phyloP scores from a whole-genome alignment of 305 asterid species.

The Rubia balearica region DNA sequence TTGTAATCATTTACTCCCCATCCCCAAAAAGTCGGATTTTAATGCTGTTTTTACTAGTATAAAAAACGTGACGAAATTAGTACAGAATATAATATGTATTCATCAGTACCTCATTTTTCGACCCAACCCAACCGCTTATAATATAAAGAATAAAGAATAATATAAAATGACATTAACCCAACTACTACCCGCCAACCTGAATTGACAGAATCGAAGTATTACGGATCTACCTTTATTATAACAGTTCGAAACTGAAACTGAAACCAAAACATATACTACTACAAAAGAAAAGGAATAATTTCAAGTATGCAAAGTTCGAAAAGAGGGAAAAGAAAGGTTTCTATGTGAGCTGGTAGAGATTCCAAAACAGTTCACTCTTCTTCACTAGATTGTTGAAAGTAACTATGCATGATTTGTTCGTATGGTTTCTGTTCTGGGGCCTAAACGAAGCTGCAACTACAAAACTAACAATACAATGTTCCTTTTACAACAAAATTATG shows the following conservation, averaged over 20 bases:
- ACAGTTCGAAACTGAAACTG: neutral
- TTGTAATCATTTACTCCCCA: neutral
- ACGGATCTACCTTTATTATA: too few species aligned
- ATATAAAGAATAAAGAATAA: too few species aligned
- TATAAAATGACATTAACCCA: too few species aligned
- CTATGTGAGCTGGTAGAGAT: neutral
- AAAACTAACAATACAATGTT: neutral
- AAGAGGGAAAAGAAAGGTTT: neutral
- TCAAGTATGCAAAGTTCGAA: neutral
- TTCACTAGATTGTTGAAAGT: neutral
- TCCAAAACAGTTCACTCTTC: neutral
- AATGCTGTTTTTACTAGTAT: neutral
- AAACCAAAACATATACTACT: neutral
- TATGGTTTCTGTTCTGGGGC: neutral
- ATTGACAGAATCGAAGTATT: too few species aligned
- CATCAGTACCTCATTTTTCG: too few species aligned
- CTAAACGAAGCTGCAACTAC: neutral
- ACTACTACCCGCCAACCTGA: too few species aligned
- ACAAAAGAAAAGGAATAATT: neutral
- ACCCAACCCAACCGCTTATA: too few species aligned
- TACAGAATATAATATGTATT: too few species aligned
- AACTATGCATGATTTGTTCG: neutral
- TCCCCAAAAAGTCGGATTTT: neutral
- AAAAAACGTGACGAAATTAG: too few species aligned
- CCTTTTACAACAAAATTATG: neutral